Evolutionary conservation across 179 eudicot genomes (phyloP).

Genomic region (Silene noctiflora): DNA sequence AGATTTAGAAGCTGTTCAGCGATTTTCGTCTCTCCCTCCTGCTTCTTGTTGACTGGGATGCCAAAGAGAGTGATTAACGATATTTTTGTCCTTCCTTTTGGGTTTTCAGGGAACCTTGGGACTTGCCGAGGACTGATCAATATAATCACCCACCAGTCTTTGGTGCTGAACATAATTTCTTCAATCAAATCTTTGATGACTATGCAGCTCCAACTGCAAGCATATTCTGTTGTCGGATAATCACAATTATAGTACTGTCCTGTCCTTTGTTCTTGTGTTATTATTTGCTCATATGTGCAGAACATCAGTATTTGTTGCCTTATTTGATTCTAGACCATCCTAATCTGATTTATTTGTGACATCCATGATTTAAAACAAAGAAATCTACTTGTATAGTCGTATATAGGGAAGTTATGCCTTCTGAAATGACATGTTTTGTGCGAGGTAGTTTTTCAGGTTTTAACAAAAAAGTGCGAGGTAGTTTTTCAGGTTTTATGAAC

Average conservation of each 20-base stretch:
- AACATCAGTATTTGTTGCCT: neutral
- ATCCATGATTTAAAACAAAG: neutral
- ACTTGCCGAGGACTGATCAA: constrained; percentile 41
- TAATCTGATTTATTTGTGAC: neutral
- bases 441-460: no score
- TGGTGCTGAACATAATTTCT: constrained; percentile 37
- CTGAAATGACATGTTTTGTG: no score
- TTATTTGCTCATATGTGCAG: constrained; percentile 2
- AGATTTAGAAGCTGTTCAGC: neutral
- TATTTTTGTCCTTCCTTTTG: neutral
- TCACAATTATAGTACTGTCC: constrained; percentile 60
- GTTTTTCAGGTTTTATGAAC: no score
- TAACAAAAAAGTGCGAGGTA: no score
- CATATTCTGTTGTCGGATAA: constrained; percentile 59
- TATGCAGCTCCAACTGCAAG: constrained; percentile 43
- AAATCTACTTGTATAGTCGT: neutral
- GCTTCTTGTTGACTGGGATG: neutral
- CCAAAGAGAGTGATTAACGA: neutral
- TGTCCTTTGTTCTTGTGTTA: constrained; percentile 16
- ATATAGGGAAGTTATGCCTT: neutral
- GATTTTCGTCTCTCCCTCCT: neutral
- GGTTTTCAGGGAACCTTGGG: constrained; percentile 70
- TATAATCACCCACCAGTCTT: constrained; percentile 42
- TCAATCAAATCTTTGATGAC: constrained; percentile 48
- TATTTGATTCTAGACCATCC: neutral